Percentiles rank a stretch among this genome's conserved stretches.
phyloP scores from a whole-genome alignment of 305 asterid genomes.

The Plantago coronopus region DNA sequence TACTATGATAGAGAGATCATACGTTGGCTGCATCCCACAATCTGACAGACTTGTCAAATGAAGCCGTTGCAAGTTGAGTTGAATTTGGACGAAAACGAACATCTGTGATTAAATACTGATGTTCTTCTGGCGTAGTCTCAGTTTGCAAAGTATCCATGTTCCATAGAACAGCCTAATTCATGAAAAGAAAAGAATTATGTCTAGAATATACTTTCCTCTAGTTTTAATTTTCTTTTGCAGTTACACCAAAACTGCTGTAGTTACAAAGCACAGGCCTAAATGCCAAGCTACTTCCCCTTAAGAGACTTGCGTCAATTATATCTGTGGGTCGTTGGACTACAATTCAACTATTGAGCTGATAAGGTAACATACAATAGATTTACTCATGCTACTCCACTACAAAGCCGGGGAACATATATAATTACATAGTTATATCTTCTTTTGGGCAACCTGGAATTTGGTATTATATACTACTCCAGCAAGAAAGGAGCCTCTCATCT shows the following conservation, averaged over 20 bases:
- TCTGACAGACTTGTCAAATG: constrained; percentile 91
- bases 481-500: too few species aligned
- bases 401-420: too few species aligned
- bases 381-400: too few species aligned
- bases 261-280: neutral
- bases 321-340: neutral
- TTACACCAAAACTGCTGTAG: neutral
- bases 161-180: constrained; percentile 88
- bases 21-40: constrained; percentile 97
- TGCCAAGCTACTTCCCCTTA: neutral
- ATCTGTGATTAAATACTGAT: constrained; percentile 71
- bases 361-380: neutral
- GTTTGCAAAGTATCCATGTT: constrained; percentile 86
- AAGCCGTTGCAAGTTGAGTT: constrained; percentile 88
- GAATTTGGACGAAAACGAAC: constrained; percentile 92
- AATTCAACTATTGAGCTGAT: neutral
- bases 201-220: neutral
- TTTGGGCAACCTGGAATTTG: neutral
- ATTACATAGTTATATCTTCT: too few species aligned
- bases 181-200: neutral
- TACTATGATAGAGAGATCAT: constrained; percentile 22
- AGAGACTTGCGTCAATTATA: neutral
- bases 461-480: neutral
- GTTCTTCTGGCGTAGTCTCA: constrained; percentile 82
- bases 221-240: neutral